These are phyloP conservation scores for Geotrichum bryndzae DNA, from an alignment of 1,139 yeast species.

Conservation along the genomic window DNA sequence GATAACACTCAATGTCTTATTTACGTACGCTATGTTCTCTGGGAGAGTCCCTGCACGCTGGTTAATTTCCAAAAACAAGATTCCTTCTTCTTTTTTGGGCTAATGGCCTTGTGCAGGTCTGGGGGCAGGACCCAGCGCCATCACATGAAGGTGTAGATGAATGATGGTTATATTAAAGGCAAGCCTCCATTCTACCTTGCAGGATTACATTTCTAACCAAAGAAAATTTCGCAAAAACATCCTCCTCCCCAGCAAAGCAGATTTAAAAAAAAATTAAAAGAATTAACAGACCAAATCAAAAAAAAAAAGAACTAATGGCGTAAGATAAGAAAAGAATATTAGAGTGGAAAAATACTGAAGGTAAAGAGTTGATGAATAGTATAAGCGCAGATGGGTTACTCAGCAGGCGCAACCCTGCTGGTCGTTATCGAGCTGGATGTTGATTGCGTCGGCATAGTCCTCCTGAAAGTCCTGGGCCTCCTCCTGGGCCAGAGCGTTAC, in stretches of 20 bases:
- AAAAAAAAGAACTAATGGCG: background rate
- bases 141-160: too few relatives aligned
- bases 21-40: background rate
- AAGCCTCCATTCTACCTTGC: background rate
- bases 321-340: background rate
- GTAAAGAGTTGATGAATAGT: background rate
- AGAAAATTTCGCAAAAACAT: background rate
- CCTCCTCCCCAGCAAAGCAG: background rate
- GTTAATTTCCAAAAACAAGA: too few relatives aligned
- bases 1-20: background rate
- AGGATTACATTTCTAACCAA: background rate
- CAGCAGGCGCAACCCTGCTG: slow-evolving; percentile 72
- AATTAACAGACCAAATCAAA: background rate
- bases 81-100: too few relatives aligned
- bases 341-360: background rate
- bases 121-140: too few relatives aligned
- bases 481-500: slow-evolving; percentile 88
- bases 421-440: slow-evolving; percentile 85
- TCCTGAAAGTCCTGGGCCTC: slow-evolving; percentile 84
- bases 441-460: slow-evolving; percentile 93
- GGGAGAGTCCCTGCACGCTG: too few relatives aligned
- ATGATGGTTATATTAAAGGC: too few relatives aligned
- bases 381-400: background rate
- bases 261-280: background rate
- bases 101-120: too few relatives aligned